Evolutionary conservation across 768 basidiomycete genomes (phyloP).

Genomic region (Lentinula detonsa): DNA sequence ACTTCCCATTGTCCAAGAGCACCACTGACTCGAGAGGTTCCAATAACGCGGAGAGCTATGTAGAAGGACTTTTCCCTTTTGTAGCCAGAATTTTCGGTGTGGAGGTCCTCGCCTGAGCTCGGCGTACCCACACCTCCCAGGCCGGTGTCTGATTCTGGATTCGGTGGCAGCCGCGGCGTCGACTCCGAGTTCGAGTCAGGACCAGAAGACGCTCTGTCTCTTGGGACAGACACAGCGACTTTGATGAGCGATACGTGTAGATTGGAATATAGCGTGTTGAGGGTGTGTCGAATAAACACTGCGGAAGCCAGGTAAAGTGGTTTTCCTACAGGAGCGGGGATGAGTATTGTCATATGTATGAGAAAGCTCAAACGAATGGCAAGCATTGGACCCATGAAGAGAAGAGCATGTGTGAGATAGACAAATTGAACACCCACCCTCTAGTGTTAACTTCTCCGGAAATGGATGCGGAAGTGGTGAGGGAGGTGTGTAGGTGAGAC

Average conservation of each 20-base stretch:
- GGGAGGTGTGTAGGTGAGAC: constrained; percentile 3
- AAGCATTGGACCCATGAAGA: neutral
- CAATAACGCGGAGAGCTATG: neutral
- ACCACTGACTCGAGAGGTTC: neutral
- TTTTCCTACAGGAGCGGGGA: neutral
- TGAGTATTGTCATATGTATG: neutral
- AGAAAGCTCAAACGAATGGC: neutral
- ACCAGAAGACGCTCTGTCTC: neutral
- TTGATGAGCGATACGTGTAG: neutral
- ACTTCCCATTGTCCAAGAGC: neutral
- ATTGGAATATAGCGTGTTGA: constrained; percentile 2
- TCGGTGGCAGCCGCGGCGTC: neutral
- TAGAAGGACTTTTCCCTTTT: neutral
- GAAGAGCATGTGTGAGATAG: neutral
- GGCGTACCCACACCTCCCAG: neutral
- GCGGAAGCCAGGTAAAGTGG: constrained; percentile 1
- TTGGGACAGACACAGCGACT: neutral
- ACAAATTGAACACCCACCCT: neutral
- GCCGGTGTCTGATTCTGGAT: neutral
- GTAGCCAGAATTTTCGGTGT: neutral
- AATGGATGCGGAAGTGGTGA: constrained; percentile 1
- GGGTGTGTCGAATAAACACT: neutral
- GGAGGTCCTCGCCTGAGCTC: no score
- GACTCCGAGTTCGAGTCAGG: neutral
- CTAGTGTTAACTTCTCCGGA: neutral